Evolutionary conservation across 2,329 filamentous ascomycete genomes (phyloP), one percentile per base, ranked within the genome.

Genomic region (Mycocentrospora acerina): DNA sequence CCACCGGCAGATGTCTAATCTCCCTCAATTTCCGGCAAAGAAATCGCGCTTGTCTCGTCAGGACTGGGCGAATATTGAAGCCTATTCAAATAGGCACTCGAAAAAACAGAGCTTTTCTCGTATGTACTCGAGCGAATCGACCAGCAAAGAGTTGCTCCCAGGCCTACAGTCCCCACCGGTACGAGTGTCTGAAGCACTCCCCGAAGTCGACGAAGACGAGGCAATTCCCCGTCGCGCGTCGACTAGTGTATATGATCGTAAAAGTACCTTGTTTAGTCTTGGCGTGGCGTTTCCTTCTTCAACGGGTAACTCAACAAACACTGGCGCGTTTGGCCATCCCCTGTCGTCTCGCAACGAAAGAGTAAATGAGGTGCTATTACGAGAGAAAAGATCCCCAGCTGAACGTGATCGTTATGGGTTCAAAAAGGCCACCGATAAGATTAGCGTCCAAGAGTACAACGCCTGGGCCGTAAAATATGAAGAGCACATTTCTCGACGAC

Each of bases 401-500:
- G 68, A 71, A 24, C 82, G 90, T 37, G 90, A 96, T 64, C 80
- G 88, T 12, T 95, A 96, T 59, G 91, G 91, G 3, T 97, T 97
- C 72, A 88, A 89, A 51, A 97, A 96, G 65, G 79, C 81, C 25
- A 91, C 83, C 27, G 84, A 90, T 51, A 84, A 94, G 59, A 78
- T 95, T 46, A 86, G 79, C 1, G 71, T 83, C 14, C 77, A 85
- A 42, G 79, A 90, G 60, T 95, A 94, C 61, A 88, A 96, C 57
- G 72, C 76, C 1, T 97, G 91, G 91, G 82, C 90, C 53, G 71
- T 71, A 12, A 75, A 75, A 4, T 96, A 97, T 63, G 81, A 79
- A 19, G 78, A 83, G 25, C 90, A 93, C 60, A 74, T 94, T 26
- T 79, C 80, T 1, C 79, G 87, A 22, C 79, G 91, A 44, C 78